These are phyloP conservation scores for Xylaria venustula DNA, from an alignment of 495 filamentous ascomycete genomes.

Conservation along the genomic window DNA sequence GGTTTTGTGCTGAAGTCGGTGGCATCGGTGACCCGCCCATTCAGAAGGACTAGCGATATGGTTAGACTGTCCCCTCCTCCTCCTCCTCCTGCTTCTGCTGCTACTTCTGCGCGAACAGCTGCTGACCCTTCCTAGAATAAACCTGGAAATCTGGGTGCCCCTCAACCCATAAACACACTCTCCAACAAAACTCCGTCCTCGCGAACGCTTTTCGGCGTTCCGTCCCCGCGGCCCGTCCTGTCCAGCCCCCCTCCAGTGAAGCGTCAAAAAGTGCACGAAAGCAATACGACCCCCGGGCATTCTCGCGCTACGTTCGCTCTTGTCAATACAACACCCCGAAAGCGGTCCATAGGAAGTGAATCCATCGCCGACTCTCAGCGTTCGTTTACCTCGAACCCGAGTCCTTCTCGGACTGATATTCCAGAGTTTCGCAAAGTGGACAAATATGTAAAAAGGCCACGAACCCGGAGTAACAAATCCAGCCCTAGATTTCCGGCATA, in stretches of 20 bases:
- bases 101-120: not conserved
- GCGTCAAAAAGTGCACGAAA: slow-evolving; percentile 22
- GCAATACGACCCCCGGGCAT: not conserved
- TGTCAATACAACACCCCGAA: slow-evolving; percentile 4
- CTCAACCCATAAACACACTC: slow-evolving; percentile 22
- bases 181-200: slow-evolving; percentile 14
- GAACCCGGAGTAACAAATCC: not conserved
- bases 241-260: slow-evolving; percentile 24
- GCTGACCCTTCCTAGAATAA: slow-evolving; percentile 6
- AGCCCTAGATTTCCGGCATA: not conserved
- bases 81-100: not conserved
- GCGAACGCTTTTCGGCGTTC: not conserved
- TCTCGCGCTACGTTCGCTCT: slow-evolving; percentile 11
- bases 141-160: slow-evolving; percentile 5
- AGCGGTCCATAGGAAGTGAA: slow-evolving; percentile 17
- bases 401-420: slow-evolving; percentile 16
- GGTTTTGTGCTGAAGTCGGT: not conserved
- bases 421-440: slow-evolving; percentile 24
- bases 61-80: not conserved
- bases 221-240: not conserved
- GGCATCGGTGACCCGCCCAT: not conserved
- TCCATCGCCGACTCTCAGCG: slow-evolving; percentile 23
- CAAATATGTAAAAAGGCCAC: not conserved
- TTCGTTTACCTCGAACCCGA: slow-evolving; percentile 22
- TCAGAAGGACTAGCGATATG: slow-evolving; percentile 6